Evolutionary conservation across 192 early-diverging fungal species (phyloP), one percentile per base, ranked within the genome.

Genomic region (Obelidium mucronatum): DNA sequence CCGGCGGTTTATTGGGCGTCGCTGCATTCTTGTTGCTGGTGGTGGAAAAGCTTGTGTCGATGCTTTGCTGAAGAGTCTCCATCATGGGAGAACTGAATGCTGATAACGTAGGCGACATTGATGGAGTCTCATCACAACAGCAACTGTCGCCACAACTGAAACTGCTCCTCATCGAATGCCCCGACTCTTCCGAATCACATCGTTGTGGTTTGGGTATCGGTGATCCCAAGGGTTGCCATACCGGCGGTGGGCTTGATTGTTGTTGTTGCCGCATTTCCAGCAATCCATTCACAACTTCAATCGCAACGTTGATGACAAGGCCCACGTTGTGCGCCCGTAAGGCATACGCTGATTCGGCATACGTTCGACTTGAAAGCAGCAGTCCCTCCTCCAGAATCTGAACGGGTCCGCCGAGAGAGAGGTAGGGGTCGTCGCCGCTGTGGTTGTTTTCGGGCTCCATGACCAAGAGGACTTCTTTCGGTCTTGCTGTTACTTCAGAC

Each of bases 251-350:
- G n/a, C n/a, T n/a, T n/a, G n/a, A n/a, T n/a, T n/a, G n/a, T n/a
- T n/a, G n/a, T n/a, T n/a, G n/a, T n/a, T n/a, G n/a, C n/a, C n/a
- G n/a, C 3, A 26, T 19, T 51, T 51, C 73, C 1, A 80, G 51
- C 22, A 69, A 19, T 44, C n/a, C 87, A 68, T 89, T 85, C 36
- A 80, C 63, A n/a, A 95, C 88, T 74, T 95, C 93, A 24, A 87
- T 77, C n/a, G 92, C 93, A n/a, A 93, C 92, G 81, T 94, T 94
- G 54, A 95, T 44, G 40, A 95, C 87, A 35, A 69, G 83, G 1
- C 83, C 81, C 73, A 94, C 85, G 28, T 80, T 78, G 17, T 91
- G 80, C 35, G 79, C 52, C 0, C 80, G 68, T 0, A 95, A 76
- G 2, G 82, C 53, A 4, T 60, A 59, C 3, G 80, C 40, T 73